phyloP scores from a whole-genome alignment of 164 flowering plant genomes.

The Kingdonia uniflora region DNA sequence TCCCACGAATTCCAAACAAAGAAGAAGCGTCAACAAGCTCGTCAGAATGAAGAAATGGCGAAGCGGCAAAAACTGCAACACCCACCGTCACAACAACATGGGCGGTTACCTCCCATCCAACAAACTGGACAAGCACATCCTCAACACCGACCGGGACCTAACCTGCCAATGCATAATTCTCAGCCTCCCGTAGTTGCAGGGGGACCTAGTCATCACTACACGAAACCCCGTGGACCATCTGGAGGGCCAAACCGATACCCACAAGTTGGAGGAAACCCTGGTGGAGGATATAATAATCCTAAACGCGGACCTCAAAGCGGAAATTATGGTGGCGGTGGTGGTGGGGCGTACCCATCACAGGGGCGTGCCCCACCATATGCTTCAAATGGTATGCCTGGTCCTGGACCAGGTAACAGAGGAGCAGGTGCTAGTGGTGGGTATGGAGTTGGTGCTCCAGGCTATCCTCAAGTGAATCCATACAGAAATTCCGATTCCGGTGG shows the following conservation, averaged over 20 bases:
- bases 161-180: constrained; percentile 43
- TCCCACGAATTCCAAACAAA: constrained; percentile 97
- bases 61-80: constrained; percentile 82
- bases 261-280: constrained; percentile 51
- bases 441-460: constrained; percentile 56
- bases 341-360: constrained; percentile 62
- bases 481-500: constrained; percentile 57
- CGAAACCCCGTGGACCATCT: constrained; percentile 69
- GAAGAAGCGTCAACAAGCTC: constrained; percentile 85
- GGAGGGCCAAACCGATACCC: constrained; percentile 69
- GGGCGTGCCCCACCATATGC: constrained; percentile 75
- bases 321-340: constrained; percentile 27
- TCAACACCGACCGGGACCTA: constrained; percentile 57
- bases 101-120: constrained; percentile 75
- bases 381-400: constrained; percentile 47
- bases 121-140: constrained; percentile 65
- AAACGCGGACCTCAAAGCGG: constrained; percentile 61
- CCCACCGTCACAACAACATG: constrained; percentile 42
- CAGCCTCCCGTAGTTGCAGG: constrained; percentile 64
- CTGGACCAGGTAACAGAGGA: constrained; percentile 28
- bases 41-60: constrained; percentile 74
- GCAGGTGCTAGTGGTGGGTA: constrained; percentile 42
- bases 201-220: constrained; percentile 69
- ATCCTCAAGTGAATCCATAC: constrained; percentile 53
- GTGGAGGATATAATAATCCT: constrained; percentile 60